Conservation (phyloP, 169 alveolate species). For the Perkinsus chesapeaki region DNA sequence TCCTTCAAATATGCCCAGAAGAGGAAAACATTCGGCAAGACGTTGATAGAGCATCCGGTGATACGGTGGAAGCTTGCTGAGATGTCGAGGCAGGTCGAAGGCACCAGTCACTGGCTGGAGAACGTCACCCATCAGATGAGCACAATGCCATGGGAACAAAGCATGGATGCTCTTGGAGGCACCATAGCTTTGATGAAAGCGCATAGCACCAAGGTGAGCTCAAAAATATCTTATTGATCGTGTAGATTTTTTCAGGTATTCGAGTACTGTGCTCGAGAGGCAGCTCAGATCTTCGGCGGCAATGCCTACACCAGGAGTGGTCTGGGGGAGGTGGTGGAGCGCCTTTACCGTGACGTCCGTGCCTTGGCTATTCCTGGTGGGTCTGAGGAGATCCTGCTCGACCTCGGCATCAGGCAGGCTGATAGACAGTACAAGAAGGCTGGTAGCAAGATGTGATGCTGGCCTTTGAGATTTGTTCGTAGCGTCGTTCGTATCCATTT, state of each 20-base stretch:
- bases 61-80: conserved; percentile 37
- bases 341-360: conserved; percentile 33
- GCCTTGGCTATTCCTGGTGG: conserved; percentile 40
- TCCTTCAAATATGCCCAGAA: conserved; percentile 9
- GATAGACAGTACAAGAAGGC: conserved; percentile 25
- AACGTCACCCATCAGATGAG: conserved; percentile 13
- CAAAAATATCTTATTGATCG: background rate
- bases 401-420: conserved; percentile 35
- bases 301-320: conserved; percentile 34
- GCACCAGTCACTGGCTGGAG: conserved; percentile 29
- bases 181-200: conserved; percentile 32
- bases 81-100: conserved; percentile 34
- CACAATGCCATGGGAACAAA: conserved; percentile 8
- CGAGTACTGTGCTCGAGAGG: conserved; percentile 34
- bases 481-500: background rate
- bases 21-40: conserved; percentile 18
- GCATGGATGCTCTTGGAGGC: conserved; percentile 26
- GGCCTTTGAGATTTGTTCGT: background rate
- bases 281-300: conserved; percentile 36
- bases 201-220: conserved; percentile 12
- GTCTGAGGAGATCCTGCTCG: conserved; percentile 34
- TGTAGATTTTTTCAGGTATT: background rate
- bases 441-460: background rate
- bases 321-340: conserved; percentile 24
- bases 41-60: conserved; percentile 35